phyloP scores from a whole-genome alignment of 2,329 filamentous ascomycete genomes.

The Trichoderma sp. region DNA sequence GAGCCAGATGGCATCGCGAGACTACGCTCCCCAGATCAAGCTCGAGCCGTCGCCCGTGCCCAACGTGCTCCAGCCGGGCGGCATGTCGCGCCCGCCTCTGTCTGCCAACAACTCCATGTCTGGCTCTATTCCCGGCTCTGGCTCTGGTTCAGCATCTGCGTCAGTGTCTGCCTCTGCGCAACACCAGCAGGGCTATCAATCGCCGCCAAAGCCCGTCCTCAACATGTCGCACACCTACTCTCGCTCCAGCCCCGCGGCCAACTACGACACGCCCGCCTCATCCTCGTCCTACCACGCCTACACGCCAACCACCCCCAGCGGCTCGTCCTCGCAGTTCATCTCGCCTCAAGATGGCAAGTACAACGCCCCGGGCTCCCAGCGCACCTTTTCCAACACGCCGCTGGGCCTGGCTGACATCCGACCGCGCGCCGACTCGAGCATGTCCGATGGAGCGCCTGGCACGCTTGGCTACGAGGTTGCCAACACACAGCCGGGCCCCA shows the following conservation, averaged over 20 bases:
- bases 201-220: constrained; percentile 57
- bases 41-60: constrained; percentile 54
- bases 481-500: constrained; percentile 69
- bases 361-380: constrained; percentile 58
- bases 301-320: constrained; percentile 65
- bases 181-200: not conserved
- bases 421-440: constrained; percentile 77
- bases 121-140: constrained; percentile 30
- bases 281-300: constrained; percentile 59
- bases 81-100: constrained; percentile 42
- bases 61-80: constrained; percentile 61
- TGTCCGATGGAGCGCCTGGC: constrained; percentile 70
- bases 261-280: constrained; percentile 56
- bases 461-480: constrained; percentile 65
- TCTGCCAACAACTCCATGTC: constrained; percentile 49
- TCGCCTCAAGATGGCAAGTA: constrained; percentile 59
- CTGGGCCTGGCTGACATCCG: constrained; percentile 90
- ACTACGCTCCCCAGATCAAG: constrained; percentile 55
- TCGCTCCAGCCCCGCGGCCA: constrained; percentile 74
- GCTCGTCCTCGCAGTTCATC: constrained; percentile 64
- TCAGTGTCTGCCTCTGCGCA: constrained; percentile 18
- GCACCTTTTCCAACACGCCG: constrained; percentile 76
- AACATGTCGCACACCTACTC: constrained; percentile 75
- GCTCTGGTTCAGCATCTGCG: constrained; percentile 36
- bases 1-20: constrained; percentile 49